Conservation (phyloP, 257 asterid species). For the Scutellaria barbata region DNA sequence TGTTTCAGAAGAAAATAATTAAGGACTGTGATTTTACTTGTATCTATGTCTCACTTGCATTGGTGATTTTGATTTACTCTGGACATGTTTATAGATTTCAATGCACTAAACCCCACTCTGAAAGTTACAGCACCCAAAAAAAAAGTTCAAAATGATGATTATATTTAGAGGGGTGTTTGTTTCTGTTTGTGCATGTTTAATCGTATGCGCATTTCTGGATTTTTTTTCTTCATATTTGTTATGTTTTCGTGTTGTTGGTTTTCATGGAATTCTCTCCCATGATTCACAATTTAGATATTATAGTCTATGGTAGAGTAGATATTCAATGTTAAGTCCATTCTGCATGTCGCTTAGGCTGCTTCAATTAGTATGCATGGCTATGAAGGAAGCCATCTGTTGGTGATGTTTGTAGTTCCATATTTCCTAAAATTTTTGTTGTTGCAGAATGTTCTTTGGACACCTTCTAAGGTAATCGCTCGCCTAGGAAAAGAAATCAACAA, state of each 20-base stretch:
- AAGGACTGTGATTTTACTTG: neutral
- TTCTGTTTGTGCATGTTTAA: neutral
- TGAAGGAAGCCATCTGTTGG: slow-evolving; percentile 5
- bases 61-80: neutral
- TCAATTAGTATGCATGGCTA: neutral
- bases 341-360: neutral
- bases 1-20: neutral
- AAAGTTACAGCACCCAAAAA: neutral
- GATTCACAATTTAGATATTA: slow-evolving; percentile 16
- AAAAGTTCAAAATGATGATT: slow-evolving; percentile 3
- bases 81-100: neutral
- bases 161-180: neutral
- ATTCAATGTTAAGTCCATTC: neutral
- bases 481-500: slow-evolving; percentile 83
- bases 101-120: slow-evolving; percentile 5
- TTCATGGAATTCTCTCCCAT: slow-evolving; percentile 12
- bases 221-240: neutral
- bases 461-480: slow-evolving; percentile 89
- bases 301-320: slow-evolving; percentile 3
- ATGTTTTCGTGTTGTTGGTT: neutral
- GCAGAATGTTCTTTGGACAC: slow-evolving; percentile 85
- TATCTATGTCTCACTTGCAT: slow-evolving; percentile 12
- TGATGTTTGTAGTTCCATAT: slow-evolving; percentile 9
- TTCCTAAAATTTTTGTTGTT: slow-evolving; percentile 28
- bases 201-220: neutral